These are phyloP conservation scores for Ganoderma meredithae DNA, from an alignment of 1,284 basidiomycete genomes.

Conservation along the genomic window DNA sequence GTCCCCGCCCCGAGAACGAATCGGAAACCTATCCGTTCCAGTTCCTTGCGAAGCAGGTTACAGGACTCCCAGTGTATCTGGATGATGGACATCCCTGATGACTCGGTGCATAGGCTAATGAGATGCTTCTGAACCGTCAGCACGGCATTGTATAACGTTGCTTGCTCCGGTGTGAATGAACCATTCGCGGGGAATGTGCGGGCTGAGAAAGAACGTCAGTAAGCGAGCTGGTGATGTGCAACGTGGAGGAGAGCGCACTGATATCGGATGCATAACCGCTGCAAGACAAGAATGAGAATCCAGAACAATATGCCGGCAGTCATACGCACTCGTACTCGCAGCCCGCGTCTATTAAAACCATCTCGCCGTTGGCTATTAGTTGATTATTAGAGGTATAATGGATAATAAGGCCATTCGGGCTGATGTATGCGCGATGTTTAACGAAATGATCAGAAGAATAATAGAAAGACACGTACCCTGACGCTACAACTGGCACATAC, in stretches of 20 bases:
- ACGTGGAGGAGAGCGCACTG: slow-evolving; percentile 54
- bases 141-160: slow-evolving; percentile 88
- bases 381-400: slow-evolving; percentile 94
- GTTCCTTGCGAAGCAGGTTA: slow-evolving; percentile 73
- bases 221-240: background rate
- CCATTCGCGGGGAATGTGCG: slow-evolving; percentile 92
- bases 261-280: slow-evolving; percentile 97
- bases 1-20: slow-evolving; percentile 58
- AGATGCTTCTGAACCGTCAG: slow-evolving; percentile 80
- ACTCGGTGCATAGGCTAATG: slow-evolving; percentile 67
- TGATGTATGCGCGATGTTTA: slow-evolving; percentile 39
- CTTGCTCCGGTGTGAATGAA: slow-evolving; percentile 81
- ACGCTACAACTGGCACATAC: slow-evolving; percentile 95
- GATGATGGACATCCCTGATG: slow-evolving; percentile 65
- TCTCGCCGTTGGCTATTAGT: slow-evolving; percentile 72
- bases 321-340: slow-evolving; percentile 83
- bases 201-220: slow-evolving; percentile 51
- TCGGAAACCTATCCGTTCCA: slow-evolving; percentile 85
- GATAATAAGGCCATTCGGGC: slow-evolving; percentile 87
- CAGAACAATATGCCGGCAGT: no score
- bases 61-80: slow-evolving; percentile 85
- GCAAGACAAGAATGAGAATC: background rate
- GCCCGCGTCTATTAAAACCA: slow-evolving; percentile 90
- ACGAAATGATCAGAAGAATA: background rate
- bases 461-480: slow-evolving; percentile 65